These are phyloP conservation scores for Stereum hirsutum DNA, from an alignment of 1,284 basidiomycete genomes.

Conservation along the genomic window DNA sequence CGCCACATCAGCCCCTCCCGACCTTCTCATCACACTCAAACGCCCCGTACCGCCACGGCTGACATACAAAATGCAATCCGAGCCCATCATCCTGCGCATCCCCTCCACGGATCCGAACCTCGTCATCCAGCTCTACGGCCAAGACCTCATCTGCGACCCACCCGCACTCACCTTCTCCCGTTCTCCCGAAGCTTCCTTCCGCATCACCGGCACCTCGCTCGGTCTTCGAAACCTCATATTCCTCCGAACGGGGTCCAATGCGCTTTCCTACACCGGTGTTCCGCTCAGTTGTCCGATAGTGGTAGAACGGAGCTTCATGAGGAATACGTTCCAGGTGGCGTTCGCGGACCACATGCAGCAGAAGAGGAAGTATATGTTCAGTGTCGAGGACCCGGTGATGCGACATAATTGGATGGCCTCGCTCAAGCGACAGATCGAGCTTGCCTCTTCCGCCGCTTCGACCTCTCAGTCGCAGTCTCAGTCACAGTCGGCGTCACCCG, in stretches of 20 bases:
- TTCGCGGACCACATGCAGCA: constrained; percentile 64
- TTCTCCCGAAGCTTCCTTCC: constrained; percentile 76
- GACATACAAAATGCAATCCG: constrained; percentile 80
- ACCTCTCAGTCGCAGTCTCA: too few relatives aligned
- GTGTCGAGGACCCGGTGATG: constrained; percentile 68
- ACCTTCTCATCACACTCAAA: constrained; percentile 58
- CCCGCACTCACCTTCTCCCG: constrained; percentile 70
- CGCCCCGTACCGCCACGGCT: constrained; percentile 68
- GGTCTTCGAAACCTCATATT: constrained; percentile 78
- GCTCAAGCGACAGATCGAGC: constrained; percentile 62
- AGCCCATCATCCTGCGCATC: constrained; percentile 76
- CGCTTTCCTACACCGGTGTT: constrained; percentile 71
- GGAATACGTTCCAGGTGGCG: constrained; percentile 85
- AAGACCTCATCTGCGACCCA: constrained; percentile 82
- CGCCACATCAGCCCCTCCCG: constrained; percentile 27
- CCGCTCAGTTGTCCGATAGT: constrained; percentile 68
- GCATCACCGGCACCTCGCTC: constrained; percentile 75
- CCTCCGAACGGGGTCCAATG: constrained; percentile 71
- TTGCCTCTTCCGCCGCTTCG: constrained; percentile 24
- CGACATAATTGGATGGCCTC: constrained; percentile 68
- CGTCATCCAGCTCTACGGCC: constrained; percentile 73
- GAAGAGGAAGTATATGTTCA: constrained; percentile 89
- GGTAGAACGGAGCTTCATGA: constrained; percentile 90
- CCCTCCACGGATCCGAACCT: constrained; percentile 74
- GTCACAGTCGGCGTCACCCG: constrained; percentile 23